Evolutionary conservation across 2,329 filamentous ascomycete genomes (phyloP), one percentile per base, ranked within the genome.

Genomic region (Gremmenia infestans): DNA sequence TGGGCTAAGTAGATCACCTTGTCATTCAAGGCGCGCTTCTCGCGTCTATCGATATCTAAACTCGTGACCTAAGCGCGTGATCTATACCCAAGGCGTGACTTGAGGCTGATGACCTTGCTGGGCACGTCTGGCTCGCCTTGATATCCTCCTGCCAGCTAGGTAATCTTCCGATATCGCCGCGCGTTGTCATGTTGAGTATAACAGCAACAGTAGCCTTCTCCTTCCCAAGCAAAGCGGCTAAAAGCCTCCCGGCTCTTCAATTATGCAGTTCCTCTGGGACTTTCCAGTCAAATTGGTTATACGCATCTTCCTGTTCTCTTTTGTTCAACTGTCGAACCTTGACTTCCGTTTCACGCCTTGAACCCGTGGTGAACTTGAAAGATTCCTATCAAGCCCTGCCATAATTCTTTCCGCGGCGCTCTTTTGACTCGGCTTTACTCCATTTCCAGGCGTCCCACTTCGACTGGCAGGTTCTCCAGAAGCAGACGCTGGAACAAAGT

Each of bases 391-490:
- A n/a, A 70, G 59, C 1, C 67, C 68, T 8, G 68, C 68, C 67
- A 71, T 68, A 4, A 71, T 55, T 50, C 69, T 63, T 50, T 71
- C 69, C n/a, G 68, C 66, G 8, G 68, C 60, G 55, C 68, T 70
- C 50, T 67, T 63, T 49, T 65, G 65, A 4, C 46, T 60, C 4
- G 52, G 53, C 43, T 62, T 63, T 32, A 48, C 55, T 40, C 52
- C 58, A 8, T 52, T 35, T 47, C 58, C 59, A 48, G 60, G 64
- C 14, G 61, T 64, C 28, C 62, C 66, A 49, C 46, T 62, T 36
- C 65, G 63, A 55, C 60, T 65, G 14, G 32, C 17, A 2, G 52
- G 48, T 12, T 70, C 66, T 19, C 48, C 54, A 5, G 62, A 52
- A 23, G 55, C 46, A 25, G 60, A 63, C 15, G 66, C 66, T 39